Evolutionary conservation across 139 green algal genomes (phyloP), one percentile per base, ranked within the genome.

Genomic region (Asterochloris sp.): DNA sequence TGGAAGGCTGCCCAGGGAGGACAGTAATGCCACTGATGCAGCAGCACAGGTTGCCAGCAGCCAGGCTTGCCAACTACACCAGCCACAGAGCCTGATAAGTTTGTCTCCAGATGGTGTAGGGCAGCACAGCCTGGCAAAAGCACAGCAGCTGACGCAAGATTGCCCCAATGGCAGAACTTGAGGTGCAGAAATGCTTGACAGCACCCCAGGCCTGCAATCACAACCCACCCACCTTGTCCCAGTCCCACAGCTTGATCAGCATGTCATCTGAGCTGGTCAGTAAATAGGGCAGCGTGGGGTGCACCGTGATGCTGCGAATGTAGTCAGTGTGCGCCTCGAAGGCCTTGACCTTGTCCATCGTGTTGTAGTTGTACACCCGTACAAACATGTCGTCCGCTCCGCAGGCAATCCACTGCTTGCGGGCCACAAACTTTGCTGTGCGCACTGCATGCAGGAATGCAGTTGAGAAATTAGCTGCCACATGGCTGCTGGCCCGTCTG

Each of bases 231-330:
- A 91, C 92, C 89, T 96, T 96, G 83, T 99, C 97, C 97, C 97
- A 99, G 89, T 99, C 96, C 97, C 97, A 99, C 63, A 99, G 94
- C 91, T 99, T 99, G 92, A 99, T 98, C 19, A 98, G 90, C 94
- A 99, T 99, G 89, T 99, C 97, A 80, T 99, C 97, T 21, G 93
- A 98, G 66, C 88, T 96, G 10, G 97, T 96, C 38, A 99, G 90
- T 38, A 99, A 83, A 80, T 94, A 96, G 19, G 97, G 96, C 87
- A 98, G 88, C 10, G 90, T 95, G 4, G 97, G 97, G 85, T 99
- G 97, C 64, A 98, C 92, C 11, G 96, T 94, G 12, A 99, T 91
- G 86, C 89, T 93, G 82, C 94, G 89, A 86, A 99, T 99, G 92
- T 99, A 99, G 85, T 99, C 97, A 4, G 91, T 95, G 88, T 99